These are phyloP conservation scores for Paecilomyces dactylethromorphus DNA, from an alignment of 2,329 filamentous ascomycete species.

Conservation along the genomic window DNA sequence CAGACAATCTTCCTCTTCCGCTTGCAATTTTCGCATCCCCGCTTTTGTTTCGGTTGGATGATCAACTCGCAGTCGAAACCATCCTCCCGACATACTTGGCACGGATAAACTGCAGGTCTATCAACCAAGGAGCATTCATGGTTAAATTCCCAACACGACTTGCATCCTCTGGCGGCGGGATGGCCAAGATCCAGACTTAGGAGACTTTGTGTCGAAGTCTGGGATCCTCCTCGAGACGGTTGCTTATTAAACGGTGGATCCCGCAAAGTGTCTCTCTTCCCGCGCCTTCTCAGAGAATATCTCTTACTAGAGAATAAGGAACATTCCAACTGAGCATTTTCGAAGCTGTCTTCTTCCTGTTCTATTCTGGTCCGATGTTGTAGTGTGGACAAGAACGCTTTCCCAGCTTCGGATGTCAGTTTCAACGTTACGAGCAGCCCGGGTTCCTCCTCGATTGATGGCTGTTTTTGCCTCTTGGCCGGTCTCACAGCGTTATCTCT, in stretches of 20 bases:
- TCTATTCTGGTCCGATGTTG: background rate
- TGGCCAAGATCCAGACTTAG: conserved; percentile 13
- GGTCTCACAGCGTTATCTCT: background rate
- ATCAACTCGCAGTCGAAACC: conserved; percentile 29
- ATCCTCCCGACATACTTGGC: conserved; percentile 23
- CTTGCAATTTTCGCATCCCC: conserved; percentile 27
- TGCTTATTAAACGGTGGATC: background rate
- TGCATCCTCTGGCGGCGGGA: conserved; percentile 28
- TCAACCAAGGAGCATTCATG: conserved; percentile 30
- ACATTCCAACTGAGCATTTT: background rate
- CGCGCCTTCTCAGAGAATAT: background rate
- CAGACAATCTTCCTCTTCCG: conserved; percentile 17
- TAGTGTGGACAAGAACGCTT: background rate
- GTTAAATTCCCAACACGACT: conserved; percentile 17
- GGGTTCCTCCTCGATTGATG: background rate
- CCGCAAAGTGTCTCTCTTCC: background rate
- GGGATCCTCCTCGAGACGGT: background rate
- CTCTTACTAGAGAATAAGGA: background rate
- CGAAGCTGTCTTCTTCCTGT: background rate
- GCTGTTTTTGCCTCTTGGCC: background rate
- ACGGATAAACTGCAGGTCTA: conserved; percentile 29
- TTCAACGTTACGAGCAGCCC: background rate
- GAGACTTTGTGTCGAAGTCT: background rate
- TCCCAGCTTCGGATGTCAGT: background rate
- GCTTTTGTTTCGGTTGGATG: conserved; percentile 23